Evolutionary conservation across 495 filamentous ascomycete species (phyloP), one percentile per base, ranked within the genome.

Genomic region (Penicillium verhagenii): DNA sequence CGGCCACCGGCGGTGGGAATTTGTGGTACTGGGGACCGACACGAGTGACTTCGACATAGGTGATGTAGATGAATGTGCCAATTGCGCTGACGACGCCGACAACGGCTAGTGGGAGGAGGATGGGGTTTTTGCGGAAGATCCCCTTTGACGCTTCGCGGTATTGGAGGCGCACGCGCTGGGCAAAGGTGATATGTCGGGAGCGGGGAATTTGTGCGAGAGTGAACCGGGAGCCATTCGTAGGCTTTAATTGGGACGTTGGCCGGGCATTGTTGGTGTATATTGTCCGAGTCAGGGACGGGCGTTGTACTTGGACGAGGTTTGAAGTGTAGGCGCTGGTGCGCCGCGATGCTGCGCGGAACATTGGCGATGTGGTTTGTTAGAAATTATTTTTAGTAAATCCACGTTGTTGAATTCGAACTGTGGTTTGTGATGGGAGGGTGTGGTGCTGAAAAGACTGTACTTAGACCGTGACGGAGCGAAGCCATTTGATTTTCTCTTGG

Each of bases 1-100:
- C 83, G 8, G 91, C 88, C 25, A 97, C 86, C 10, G 86, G 80
- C 29, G 86, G 80, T 1, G 94, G 94, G 72, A 87, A 97, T 40
- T 86, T 83, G 63, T 87, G 78, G 71, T 89, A 92, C 47, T 83
- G 78, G 10, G 73, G 77, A 31, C 77, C 66, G 45, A 87, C 81
- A 54, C 87, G 85, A 52, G 70, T 84, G 28, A 84, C 70, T 75
- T 92, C 90, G 50, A 86, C 61, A 61, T 86, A 87, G 56, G 75
- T 66, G 7, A 83, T 69, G 52, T 74, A 78, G 6, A 58, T 57
- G 40, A 76, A 72, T 0, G 64, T 6, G 1, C 60, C 45, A 13
- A 64, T 60, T 13, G 75, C 69, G 28, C 70, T 79, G 48, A 73
- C 59, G n/a, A 78, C 70, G 37, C 69, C 71, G 46, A 86, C 44